Evolutionary conservation across 2,329 filamentous ascomycete genomes (phyloP), one percentile per base, ranked within the genome.

Genomic region (Scedosporium minutisporum): DNA sequence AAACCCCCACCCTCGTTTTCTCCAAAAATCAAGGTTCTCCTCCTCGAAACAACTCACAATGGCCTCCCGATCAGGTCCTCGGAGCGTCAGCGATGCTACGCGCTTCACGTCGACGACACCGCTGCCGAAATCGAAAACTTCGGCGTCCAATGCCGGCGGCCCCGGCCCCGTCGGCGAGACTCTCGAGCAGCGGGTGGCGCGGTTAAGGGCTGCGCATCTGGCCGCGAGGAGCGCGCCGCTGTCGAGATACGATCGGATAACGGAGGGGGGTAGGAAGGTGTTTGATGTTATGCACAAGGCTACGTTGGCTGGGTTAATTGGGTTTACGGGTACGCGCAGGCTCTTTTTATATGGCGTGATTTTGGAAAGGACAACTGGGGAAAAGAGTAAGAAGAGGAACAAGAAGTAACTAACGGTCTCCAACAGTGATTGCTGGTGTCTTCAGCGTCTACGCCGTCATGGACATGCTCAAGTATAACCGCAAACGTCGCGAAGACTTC

Each of bases 31-130:
- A n/a, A n/a, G 18, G 6, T 23, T 59, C n/a, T 29, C 29, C 25
- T 21, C 57, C 9, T 58, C 51, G 27, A 6, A 25, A 12, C 62
- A 18, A 51, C 10, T 46, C 33, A 64, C 64, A 68, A 79, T 78
- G 77, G 73, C 74, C 63, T 74, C 75, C 41, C 73, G 74, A 67
- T 74, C 78, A 55, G 78, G 77, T 66, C 82, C 88, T 65, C 87
- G 88, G 72, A 90, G 85, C 76, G 87, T 89, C 72, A 85, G 84
- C 69, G 90, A 93, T 73, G 90, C 90, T 67, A 95, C 90, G 69
- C 87, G 89, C 71, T 95, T 79, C 72, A 79, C 77, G 42, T 78
- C 77, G 63, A 78, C 76, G 63, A 76, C 77, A 64, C 77, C 77
- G 61, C 89, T 91, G 76, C 89, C 88, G 68, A 82, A 82, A 66